Evolutionary conservation across 257 asterid genomes (phyloP), one percentile per base, ranked within the genome.

Genomic region (Perilla frutescens): DNA sequence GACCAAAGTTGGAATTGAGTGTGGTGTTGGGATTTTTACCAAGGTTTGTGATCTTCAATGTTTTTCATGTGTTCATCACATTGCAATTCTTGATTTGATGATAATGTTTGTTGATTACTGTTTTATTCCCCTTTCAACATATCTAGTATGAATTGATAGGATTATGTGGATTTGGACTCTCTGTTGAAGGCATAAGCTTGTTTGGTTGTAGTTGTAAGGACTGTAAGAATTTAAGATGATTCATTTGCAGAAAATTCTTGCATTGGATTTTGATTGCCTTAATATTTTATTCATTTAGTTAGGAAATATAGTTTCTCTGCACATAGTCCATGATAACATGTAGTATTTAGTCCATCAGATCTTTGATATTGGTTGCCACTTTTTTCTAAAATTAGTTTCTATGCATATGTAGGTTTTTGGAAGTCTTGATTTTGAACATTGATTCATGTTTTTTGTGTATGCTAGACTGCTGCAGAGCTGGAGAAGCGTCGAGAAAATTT

Each of bases 1-100:
- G 88, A 89, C 98, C 71, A 93, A 93, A 84, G 97, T 93, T 81
- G 98, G 76, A n/a, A 93, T 91, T 63, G 98, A 93, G 71, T 93
- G 98, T 75, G 98, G 98, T 50, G 93, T 93, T 75, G 98, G 97
- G 62, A 76, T 91, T 80, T 93, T 93, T 62, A 93, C 97, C 40
- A 93, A 93, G 97, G 97, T 91, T 60, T 39, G 70, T 37, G 5
- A 55, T 69, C 32, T 58, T 57, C 51, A 6, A 1, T 1, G 10
- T 15, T 15, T 4, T 41, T 68, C 47, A 6, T 45, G 14, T 3
- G 14, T 76, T 31, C 12, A 51, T 55, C 62, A 6, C 37, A 62
- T 79, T 50, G 15, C 6, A 3, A 14, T 55, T 29, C 40, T 76
- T 70, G 48, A 20, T 71, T 36, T 12, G 7, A 11, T 40, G 5